phyloP scores from a whole-genome alignment of 257 asterid genomes.

The Forsythia suspensa region DNA sequence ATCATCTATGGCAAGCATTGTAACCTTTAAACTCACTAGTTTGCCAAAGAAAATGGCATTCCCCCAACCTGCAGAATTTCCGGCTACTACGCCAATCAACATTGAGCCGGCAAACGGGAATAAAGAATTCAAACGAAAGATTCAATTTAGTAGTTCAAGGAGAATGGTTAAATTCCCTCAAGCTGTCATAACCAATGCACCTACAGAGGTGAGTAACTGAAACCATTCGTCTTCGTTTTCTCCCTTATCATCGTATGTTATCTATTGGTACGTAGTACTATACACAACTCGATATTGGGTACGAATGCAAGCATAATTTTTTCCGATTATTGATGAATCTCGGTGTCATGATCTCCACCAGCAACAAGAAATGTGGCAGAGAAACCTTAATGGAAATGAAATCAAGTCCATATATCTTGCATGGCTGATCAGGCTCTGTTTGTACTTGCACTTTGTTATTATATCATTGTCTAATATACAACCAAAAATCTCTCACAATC shows the following conservation, averaged over 20 bases:
- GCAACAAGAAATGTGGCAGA: background rate
- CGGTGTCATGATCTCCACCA: conserved; percentile 1
- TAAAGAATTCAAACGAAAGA: background rate
- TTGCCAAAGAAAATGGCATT: background rate
- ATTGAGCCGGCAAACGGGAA: background rate
- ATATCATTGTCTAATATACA: background rate
- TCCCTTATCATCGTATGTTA: background rate
- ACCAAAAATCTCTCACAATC: background rate
- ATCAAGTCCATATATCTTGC: conserved; percentile 7
- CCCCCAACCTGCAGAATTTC: background rate
- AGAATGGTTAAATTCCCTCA: background rate
- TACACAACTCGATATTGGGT: background rate
- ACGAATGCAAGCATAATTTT: background rate
- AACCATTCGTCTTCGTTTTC: background rate
- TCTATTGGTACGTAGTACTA: background rate
- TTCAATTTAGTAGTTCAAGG: background rate
- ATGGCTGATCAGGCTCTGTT: background rate
- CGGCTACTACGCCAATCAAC: background rate
- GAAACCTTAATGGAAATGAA: background rate
- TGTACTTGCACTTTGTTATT: background rate
- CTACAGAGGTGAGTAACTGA: background rate
- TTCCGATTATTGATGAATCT: background rate
- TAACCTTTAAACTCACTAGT: background rate
- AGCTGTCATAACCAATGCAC: background rate
- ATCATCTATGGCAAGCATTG: background rate